These are phyloP conservation scores for Fusarium sacchari DNA, from an alignment of 2,329 filamentous ascomycete genomes.

Conservation along the genomic window DNA sequence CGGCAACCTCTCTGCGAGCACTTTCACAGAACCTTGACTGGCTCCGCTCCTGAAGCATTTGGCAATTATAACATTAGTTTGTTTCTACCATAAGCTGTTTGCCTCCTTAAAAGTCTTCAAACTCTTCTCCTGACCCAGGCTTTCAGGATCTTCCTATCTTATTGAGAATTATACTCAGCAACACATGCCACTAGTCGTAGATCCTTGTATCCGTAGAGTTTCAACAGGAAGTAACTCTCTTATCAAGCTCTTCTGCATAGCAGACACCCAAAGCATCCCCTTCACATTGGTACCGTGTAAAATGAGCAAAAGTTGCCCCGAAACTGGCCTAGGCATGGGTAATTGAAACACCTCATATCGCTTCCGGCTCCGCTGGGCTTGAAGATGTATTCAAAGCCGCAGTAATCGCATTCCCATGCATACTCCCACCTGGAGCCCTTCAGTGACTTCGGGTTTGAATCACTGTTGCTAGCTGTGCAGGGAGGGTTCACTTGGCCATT, in stretches of 20 bases:
- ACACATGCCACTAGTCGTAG: neutral
- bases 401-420: neutral
- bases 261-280: neutral
- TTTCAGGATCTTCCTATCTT: too few relatives aligned
- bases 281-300: neutral
- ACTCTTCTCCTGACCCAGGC: too few relatives aligned
- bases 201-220: neutral
- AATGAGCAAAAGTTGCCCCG: neutral
- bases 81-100: too few relatives aligned
- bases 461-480: neutral
- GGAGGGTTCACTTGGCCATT: neutral
- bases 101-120: too few relatives aligned
- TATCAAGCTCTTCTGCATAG: neutral
- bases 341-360: neutral
- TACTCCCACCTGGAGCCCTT: neutral
- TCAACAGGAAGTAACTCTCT: neutral
- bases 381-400: neutral
- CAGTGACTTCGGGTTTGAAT: neutral
- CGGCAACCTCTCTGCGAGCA: too few relatives aligned
- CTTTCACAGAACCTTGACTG: too few relatives aligned
- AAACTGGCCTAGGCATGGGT: neutral
- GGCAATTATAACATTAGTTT: too few relatives aligned
- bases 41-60: too few relatives aligned
- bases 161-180: neutral
- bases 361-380: neutral